Evolutionary conservation across 495 filamentous ascomycete species (phyloP), one percentile per base, ranked within the genome.

Genomic region (Trichodelitschia bisporula): DNA sequence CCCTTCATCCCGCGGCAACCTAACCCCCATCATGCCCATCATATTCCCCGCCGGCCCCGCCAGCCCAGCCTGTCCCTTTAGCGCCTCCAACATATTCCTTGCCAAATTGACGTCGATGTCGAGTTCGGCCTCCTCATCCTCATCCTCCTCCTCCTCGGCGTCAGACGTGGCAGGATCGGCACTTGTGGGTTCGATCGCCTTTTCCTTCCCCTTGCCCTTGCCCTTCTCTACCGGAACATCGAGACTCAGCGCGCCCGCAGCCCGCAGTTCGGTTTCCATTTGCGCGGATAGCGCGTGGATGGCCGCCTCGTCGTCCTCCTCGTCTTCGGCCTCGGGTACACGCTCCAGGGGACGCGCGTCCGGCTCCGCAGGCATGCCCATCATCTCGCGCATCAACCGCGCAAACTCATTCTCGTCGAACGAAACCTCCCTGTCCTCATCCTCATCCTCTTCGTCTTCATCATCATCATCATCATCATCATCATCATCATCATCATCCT

Each of bases 51-150:
- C 72, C 1, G 84, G 84, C 0, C 84, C 84, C 9, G 80, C 56
- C 51, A 73, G 61, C 21, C 84, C 84, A 3, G 55, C 77, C 45
- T 93, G 83, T 17, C 71, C 69, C 40, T 90, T 86, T 43, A 95
- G 78, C 43, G 73, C 77, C 51, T 91, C 76, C n/a, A 93, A 54
- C 15, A 93, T 49, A 43, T 92, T 93, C 45, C 77, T 79, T 20
- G 77, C 83, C 3, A 97, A 62, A 29, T 83, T 80, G 44, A 77
- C 75, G 41, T 92, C 78, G 26, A 78, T 64, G 35, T 83, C 60
- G 8, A 82, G 59, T 34, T 71, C 72, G 2, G 30, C 35, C 9
- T 38, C 50, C 11, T 60, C 52, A 0, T 53, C 55, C 28, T 50
- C 44, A 6, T 40, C 45, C 14, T 36, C 40, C 13, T 44, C 43